Conservation (phyloP, 2,329 filamentous ascomycete species). For the Aspergillus arachidicola region DNA sequence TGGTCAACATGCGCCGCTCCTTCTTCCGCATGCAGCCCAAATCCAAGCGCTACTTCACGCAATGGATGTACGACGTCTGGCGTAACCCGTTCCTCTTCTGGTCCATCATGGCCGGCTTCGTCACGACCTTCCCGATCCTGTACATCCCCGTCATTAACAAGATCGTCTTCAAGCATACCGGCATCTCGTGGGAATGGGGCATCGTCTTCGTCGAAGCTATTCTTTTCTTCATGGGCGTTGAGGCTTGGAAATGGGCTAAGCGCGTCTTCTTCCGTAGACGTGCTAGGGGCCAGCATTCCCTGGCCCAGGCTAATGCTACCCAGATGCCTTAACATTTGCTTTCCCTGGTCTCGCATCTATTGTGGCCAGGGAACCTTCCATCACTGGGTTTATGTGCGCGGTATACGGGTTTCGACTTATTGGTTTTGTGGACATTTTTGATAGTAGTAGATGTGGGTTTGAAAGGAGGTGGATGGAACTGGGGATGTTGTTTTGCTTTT, state of each 20-base stretch:
- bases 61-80: slow-evolving; percentile 69
- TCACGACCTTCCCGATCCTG: slow-evolving; percentile 59
- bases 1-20: slow-evolving; percentile 68
- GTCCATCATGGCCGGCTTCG: slow-evolving; percentile 57
- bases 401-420: slow-evolving; percentile 1
- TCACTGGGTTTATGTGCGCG: neutral
- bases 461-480: neutral
- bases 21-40: slow-evolving; percentile 73
- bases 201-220: slow-evolving; percentile 62
- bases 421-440: neutral
- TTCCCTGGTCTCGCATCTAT: slow-evolving; percentile 16
- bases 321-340: slow-evolving; percentile 21
- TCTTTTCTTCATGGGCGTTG: slow-evolving; percentile 64
- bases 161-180: slow-evolving; percentile 64
- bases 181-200: slow-evolving; percentile 68
- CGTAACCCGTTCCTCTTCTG: slow-evolving; percentile 73
- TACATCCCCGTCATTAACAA: slow-evolving; percentile 69
- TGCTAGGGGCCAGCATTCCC: neutral
- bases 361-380: slow-evolving; percentile 14
- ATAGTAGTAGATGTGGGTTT: neutral
- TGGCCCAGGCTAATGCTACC: neutral
- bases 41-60: slow-evolving; percentile 61
- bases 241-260: slow-evolving; percentile 68
- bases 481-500: neutral
- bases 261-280: slow-evolving; percentile 51